phyloP scores from a whole-genome alignment of 306 rosid species.

The Pueraria montana region DNA sequence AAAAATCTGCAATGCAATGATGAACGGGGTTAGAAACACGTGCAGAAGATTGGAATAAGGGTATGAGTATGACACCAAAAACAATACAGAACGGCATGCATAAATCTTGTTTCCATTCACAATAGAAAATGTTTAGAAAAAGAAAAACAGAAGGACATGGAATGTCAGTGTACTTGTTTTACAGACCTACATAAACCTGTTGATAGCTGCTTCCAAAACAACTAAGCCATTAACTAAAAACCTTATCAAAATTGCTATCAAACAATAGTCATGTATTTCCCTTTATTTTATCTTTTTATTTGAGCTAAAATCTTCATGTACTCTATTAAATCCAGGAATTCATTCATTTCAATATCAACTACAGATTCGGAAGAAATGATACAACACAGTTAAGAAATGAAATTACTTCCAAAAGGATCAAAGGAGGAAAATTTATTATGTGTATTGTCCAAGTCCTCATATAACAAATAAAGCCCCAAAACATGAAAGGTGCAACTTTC shows the following conservation, averaged over 20 bases:
- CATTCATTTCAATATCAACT: constrained; percentile 12
- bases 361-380: constrained; percentile 12
- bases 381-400: background rate
- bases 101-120: constrained; percentile 10
- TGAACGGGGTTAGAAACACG: constrained; percentile 44
- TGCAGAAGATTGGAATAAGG: constrained; percentile 28
- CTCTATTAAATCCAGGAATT: background rate
- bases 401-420: background rate
- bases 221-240: constrained; percentile 20
- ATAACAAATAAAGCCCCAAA: constrained; percentile 30
- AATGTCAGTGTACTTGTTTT: constrained; percentile 1
- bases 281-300: background rate
- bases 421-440: constrained; percentile 1
- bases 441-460: background rate
- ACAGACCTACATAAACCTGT: constrained; percentile 15
- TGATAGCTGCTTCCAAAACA: constrained; percentile 28
- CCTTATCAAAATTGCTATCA: background rate
- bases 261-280: constrained; percentile 11
- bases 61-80: constrained; percentile 21
- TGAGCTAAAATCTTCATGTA: constrained; percentile 20
- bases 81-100: background rate
- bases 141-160: background rate
- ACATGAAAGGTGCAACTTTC: constrained; percentile 4
- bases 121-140: background rate
- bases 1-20: constrained; percentile 70